Base-by-base conservation (phyloP, 2,329 filamentous ascomycete species). In the Apiospora phragmitis region DNA sequence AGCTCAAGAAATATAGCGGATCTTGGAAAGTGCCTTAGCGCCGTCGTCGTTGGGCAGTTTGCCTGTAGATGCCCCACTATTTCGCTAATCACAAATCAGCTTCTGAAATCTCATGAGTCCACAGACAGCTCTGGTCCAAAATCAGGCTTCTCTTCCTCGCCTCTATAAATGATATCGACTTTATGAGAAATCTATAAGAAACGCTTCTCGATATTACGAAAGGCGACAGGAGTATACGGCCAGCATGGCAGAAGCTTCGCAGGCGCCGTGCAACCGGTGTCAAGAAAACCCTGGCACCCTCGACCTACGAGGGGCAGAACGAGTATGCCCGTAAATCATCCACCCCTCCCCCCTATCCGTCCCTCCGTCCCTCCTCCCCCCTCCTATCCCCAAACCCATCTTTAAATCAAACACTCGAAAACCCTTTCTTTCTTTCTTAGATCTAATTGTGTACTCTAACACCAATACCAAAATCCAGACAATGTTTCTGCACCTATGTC, bases 401-500 rank as follows among this genome's bases (percentile, higher is more conserved):
- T 55, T 18, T 62, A 6, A 26, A 1, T 11, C 45, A 32, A 2
- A 32, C 26, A n/a, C 49, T 73, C 68, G 66, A 4, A 35, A 35
- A 35, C 35, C 35, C 35, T 35, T 4, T 8, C 35, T 35, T 4
- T 8, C 35, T 35, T 35, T 35, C 35, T 35, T 35, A 35, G 8
- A 38, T 3, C 35, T 5, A n/a, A n/a, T n/a, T n/a, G n/a, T n/a
- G n/a, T n/a, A n/a, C n/a, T n/a, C 65, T 26, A 3, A 47, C 18
- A 21, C 16, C 16, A 6, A 11, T 7, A 24, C 47, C 42, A 29
- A 62, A 65, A 32, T 29, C 32, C n/a, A 94, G 92, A 70, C 82
- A 86, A 73, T 98, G 96, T 83, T 98, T 95, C 82, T 84, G 87
- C 71, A 88, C 88, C 76, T 98, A 94, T 83, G 86, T 97, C 70